Percentiles rank a stretch among this genome's conserved stretches.
Conservation (phyloP, 257 asterid species). For the Solanum sitiens region DNA sequence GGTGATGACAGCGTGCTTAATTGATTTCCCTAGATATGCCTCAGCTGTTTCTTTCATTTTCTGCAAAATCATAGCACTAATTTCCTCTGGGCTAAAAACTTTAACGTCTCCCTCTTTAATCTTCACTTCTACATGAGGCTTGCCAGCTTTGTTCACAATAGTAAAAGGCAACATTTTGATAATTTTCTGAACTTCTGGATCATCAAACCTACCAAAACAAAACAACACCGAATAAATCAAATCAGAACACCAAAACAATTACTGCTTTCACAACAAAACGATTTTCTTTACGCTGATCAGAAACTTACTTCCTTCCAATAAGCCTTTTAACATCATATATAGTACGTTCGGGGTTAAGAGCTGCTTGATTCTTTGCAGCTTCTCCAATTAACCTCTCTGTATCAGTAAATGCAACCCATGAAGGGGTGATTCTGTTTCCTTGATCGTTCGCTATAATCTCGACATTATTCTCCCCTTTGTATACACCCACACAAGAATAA, state of each 20-base stretch:
- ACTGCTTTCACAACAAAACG: background rate
- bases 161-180: constrained; percentile 12
- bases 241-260: background rate
- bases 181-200: constrained; percentile 14
- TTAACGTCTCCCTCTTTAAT: constrained; percentile 7
- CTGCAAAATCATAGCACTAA: constrained; percentile 13
- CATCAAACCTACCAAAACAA: constrained; percentile 13
- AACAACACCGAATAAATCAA: background rate
- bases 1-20: constrained; percentile 11
- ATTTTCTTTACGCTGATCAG: background rate
- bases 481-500: constrained; percentile 8
- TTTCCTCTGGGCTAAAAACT: constrained; percentile 13
- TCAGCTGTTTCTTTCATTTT: constrained; percentile 21
- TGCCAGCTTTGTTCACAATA: constrained; percentile 10
- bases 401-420: constrained; percentile 8
- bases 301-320: background rate
- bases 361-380: background rate
- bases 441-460: constrained; percentile 10
- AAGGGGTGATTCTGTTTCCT: constrained; percentile 7
- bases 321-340: background rate
- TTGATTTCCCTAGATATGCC: constrained; percentile 8
- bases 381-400: background rate
- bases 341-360: background rate
- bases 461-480: background rate
- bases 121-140: constrained; percentile 17